phyloP scores from a whole-genome alignment of 441 rosid species.

The Bruguiera hainesii region DNA sequence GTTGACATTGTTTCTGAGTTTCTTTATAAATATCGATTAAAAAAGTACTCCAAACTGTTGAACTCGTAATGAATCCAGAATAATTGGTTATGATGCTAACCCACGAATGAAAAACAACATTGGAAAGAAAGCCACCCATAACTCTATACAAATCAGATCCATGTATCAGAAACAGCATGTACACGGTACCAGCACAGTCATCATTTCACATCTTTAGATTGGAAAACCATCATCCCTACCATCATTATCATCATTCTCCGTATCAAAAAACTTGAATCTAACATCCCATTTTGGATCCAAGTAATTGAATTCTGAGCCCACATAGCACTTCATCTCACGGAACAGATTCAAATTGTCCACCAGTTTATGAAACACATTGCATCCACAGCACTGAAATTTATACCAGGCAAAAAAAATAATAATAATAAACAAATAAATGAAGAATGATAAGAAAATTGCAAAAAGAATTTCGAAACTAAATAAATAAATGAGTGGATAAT shows the following conservation, averaged over 20 bases:
- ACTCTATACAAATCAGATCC: conserved; percentile 19
- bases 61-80: conserved; percentile 10
- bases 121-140: conserved; percentile 2
- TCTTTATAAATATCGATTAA: conserved; percentile 9
- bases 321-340: conserved; percentile 87
- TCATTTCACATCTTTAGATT: conserved; percentile 26
- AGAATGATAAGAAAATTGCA: background rate
- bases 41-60: background rate
- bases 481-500: no score
- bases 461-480: background rate
- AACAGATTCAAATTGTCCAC: conserved; percentile 94
- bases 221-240: conserved; percentile 26
- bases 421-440: background rate
- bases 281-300: conserved; percentile 51
- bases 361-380: conserved; percentile 89
- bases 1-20: background rate
- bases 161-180: conserved; percentile 24
- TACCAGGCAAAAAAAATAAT: background rate
- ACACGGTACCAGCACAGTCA: conserved; percentile 17
- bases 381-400: conserved; percentile 75
- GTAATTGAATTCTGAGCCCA: conserved; percentile 60
- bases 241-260: conserved; percentile 29
- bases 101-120: background rate
- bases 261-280: conserved; percentile 57
- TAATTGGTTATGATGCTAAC: conserved; percentile 11